Evolutionary conservation across 306 rosid genomes (phyloP), one percentile per base, ranked within the genome.

Genomic region (Fragaria iinumae): DNA sequence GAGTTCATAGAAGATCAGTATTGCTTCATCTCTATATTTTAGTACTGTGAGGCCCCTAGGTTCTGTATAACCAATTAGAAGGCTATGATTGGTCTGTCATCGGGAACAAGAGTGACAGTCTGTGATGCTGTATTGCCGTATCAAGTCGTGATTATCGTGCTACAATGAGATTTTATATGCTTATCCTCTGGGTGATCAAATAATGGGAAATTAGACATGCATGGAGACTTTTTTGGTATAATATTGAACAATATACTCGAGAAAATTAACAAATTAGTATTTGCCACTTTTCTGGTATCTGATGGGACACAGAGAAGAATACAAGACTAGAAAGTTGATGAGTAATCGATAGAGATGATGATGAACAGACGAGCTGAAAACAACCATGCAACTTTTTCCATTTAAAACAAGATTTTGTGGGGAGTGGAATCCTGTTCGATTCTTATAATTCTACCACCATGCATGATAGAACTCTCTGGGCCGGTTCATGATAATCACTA

Each of bases 351-450:
- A 53, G 25, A 53, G 59, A 52, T 52, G 59, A 53, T 53, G 59
- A 53, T 18, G 59, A 20, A 5, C 10, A 53, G 59, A 53, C 59
- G 11, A 48, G 21, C 21, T 69, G 60, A 70, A 27, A 70, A 48
- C 60, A 70, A 70, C 74, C 44, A 48, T 32, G 59, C 74, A 48
- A 70, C 74, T 43, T 39, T 67, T 67, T 47, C 14, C 25, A 6
- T 53, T 53, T 20, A 53, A 52, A 18, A 53, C 59, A 20, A 53
- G 59, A 53, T 53, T 53, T 53, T 53, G 59, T 53, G 25, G 59
- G 59, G 11, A 6, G 9, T 53, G 21, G 56, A 53, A 53, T 53
- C 59, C 59, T 1, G 10, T 50, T 17, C 14, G 5, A 17, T 50
- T 50, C 56, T 48, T 13, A 48, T 12, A 48, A 48, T 48, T 21